Conservation (phyloP, 305 asterid genomes). For the Caryopteris hybrid region DNA sequence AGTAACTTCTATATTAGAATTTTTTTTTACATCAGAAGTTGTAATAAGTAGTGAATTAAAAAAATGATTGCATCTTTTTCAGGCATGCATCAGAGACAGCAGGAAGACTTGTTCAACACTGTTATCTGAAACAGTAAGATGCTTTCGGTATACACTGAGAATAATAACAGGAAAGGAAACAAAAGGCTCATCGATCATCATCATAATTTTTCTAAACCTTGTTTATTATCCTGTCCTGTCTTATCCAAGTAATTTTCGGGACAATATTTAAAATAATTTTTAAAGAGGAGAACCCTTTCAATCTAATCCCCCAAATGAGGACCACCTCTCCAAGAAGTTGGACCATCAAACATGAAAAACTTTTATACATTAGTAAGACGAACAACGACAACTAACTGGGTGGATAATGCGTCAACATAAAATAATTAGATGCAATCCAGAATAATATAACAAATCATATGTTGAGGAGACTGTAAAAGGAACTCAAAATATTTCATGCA, state of each 20-base stretch:
- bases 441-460: not conserved
- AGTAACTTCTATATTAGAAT: no score
- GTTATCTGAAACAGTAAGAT: not conserved
- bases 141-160: not conserved
- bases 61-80: not conserved
- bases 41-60: no score
- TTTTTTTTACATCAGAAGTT: not conserved
- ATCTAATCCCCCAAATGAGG: not conserved
- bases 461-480: no score
- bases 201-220: not conserved
- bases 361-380: not conserved
- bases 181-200: not conserved
- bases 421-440: not conserved
- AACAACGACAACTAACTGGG: not conserved
- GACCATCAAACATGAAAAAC: conserved; percentile 3
- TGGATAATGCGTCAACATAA: not conserved
- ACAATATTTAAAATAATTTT: not conserved
- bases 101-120: not conserved
- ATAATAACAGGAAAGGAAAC: not conserved
- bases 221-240: not conserved
- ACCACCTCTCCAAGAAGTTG: conserved; percentile 5
- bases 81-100: not conserved
- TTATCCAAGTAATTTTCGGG: not conserved
- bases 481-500: no score
- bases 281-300: not conserved